Evolutionary conservation across 352 stramenopile genomes (phyloP), one percentile per base, ranked within the genome.

Genomic region (Stephanocyclus meneghinianus): DNA sequence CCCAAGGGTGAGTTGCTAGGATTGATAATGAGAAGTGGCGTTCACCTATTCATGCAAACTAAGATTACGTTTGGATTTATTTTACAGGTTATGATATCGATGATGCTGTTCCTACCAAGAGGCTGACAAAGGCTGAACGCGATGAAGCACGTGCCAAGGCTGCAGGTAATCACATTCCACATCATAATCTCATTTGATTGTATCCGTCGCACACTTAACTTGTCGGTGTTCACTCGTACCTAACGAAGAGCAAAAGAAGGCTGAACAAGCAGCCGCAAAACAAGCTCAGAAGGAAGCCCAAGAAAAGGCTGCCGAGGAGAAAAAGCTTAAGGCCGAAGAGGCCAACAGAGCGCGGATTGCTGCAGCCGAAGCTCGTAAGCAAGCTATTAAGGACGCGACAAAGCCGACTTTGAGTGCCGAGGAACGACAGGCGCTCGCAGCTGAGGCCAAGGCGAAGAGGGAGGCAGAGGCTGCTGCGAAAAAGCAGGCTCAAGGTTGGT

Each of bases 1-100:
- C 71, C 77, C 57, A 84, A 84, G 77, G 77, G 80, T 74, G 45
- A 76, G 66, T 71, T 37, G 32, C 7, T 9, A 40, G 4, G 7
- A 40, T 40, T 40, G 35, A 40, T 9, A 8, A 40, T 40, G 35
- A 0, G 35, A 40, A 40, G 35, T 8, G 3, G 35, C 35, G 7
- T 8, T 40, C 35, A 40, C 35, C 35, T 40, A 8, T 26, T 4
- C 35, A 40, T 8, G 35, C 7, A 8, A 40, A 40, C 35, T 40
- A 40, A 40, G 4, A 40, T 4, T 40, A 40, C 7, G 35, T 29
- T 57, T 71, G 26, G 45, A 62, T 65, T 37, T 11, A 16, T 16
- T 16, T 45, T 69, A 10, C 26, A 79, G 71, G 64, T 76, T 80
- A 83, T 61, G 57, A 74, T 26, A 47, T 83, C 57, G 70, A 78